These are phyloP conservation scores for Exserohilum rostratum DNA, from an alignment of 2,329 filamentous ascomycete species.

Conservation along the genomic window DNA sequence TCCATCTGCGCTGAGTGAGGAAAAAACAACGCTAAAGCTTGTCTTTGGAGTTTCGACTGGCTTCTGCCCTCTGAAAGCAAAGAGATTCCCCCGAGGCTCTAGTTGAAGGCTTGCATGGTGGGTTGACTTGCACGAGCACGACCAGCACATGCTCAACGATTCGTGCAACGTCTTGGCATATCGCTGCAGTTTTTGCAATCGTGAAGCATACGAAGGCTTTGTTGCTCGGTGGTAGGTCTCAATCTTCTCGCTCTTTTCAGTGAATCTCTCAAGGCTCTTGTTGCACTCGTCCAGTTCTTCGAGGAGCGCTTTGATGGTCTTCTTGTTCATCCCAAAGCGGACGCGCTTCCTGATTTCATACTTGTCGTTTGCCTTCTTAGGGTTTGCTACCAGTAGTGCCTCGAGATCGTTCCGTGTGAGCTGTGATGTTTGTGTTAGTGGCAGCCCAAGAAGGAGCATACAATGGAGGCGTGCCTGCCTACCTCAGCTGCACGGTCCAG, in stretches of 20 bases:
- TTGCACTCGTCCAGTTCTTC: slow-evolving; percentile 48
- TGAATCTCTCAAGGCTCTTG: slow-evolving; percentile 48
- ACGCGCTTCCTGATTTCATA: slow-evolving; percentile 47
- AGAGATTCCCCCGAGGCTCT: slow-evolving; percentile 37
- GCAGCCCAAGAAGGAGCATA: no score
- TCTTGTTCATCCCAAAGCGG: slow-evolving; percentile 47
- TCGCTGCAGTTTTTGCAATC: slow-evolving; percentile 42
- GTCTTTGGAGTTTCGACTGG: slow-evolving; percentile 22
- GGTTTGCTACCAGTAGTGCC: slow-evolving; percentile 42
- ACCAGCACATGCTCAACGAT: slow-evolving; percentile 39
- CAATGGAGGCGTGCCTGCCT: no score
- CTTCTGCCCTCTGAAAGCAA: slow-evolving; percentile 27
- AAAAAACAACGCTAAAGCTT: slow-evolving; percentile 44
- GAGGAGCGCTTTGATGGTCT: slow-evolving; percentile 43
- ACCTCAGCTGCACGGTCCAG: slow-evolving; percentile 44
- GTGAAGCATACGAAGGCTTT: slow-evolving; percentile 43
- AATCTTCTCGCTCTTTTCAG: slow-evolving; percentile 46
- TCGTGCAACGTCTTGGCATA: slow-evolving; percentile 43
- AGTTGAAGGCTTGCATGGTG: slow-evolving; percentile 45
- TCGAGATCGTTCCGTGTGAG: slow-evolving; percentile 45
- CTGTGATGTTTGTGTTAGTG: no score
- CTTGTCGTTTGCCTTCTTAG: slow-evolving; percentile 37
- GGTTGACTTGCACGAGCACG: slow-evolving; percentile 41
- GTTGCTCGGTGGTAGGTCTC: slow-evolving; percentile 42
- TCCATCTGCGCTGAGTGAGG: slow-evolving; percentile 19